Conservation (phyloP, 352 stramenopile genomes). For the Phytophthora lateralis region DNA sequence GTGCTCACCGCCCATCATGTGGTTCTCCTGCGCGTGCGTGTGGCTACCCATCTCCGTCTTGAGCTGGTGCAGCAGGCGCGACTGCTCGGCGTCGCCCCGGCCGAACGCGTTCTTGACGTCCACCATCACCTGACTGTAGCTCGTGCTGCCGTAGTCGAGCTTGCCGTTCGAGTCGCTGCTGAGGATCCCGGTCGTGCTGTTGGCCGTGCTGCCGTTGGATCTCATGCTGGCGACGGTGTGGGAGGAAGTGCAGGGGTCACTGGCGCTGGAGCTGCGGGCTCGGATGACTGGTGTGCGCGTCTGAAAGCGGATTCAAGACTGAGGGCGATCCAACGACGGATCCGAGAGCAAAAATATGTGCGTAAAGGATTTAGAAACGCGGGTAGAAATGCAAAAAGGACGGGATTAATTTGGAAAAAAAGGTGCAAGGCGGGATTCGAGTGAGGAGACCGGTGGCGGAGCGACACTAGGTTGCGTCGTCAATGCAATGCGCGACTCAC, state of each 20-base stretch:
- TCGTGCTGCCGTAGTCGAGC: slow-evolving; percentile 56
- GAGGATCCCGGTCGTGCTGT: slow-evolving; percentile 23
- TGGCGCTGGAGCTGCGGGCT: neutral
- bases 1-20: slow-evolving; percentile 70
- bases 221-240: slow-evolving; percentile 14
- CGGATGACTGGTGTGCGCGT: slow-evolving; percentile 5
- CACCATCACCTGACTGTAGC: slow-evolving; percentile 47
- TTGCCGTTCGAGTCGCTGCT: slow-evolving; percentile 32
- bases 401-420: slow-evolving; percentile 5
- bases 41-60: slow-evolving; percentile 64
- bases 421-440: neutral
- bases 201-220: slow-evolving; percentile 25
- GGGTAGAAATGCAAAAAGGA: slow-evolving; percentile 2
- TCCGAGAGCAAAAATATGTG: neutral
- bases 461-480: neutral
- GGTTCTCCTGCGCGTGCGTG: slow-evolving; percentile 74
- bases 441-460: slow-evolving; percentile 12
- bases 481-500: neutral
- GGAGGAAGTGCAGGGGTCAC: too few relatives aligned
- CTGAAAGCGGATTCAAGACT: slow-evolving; percentile 26
- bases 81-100: slow-evolving; percentile 54
- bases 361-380: slow-evolving; percentile 22
- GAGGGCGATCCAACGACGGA: slow-evolving; percentile 15
- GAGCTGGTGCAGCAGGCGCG: slow-evolving; percentile 67
- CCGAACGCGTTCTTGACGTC: slow-evolving; percentile 63